phyloP scores from a whole-genome alignment of 1,284 basidiomycete genomes.

The Marasmius tenuissimus region DNA sequence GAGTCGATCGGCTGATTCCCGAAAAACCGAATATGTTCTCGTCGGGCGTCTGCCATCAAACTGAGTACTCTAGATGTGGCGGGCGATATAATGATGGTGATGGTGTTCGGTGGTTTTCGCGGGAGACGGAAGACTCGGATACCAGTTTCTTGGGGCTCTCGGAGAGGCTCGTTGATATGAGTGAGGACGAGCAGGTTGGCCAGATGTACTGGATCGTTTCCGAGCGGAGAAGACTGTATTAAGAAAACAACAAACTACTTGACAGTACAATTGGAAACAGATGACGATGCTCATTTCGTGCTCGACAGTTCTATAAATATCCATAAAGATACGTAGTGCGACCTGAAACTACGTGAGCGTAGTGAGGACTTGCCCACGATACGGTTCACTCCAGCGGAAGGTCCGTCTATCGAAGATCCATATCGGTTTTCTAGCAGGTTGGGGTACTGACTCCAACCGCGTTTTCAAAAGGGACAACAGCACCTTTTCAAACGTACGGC shows the following conservation, averaged over 20 bases:
- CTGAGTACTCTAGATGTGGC: too few species aligned
- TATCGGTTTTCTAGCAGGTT: conserved; percentile 1
- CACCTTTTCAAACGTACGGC: not conserved
- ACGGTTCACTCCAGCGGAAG: not conserved
- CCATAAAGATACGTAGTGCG: not conserved
- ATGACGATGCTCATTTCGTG: not conserved
- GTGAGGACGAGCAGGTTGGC: too few species aligned
- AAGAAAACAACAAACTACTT: not conserved
- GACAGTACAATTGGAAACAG: not conserved
- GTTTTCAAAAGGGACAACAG: not conserved
- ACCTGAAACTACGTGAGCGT: not conserved
- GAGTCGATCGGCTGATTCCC: too few species aligned
- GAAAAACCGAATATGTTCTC: too few species aligned
- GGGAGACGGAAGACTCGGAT: too few species aligned
- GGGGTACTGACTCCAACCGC: not conserved
- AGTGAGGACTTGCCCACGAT: not conserved
- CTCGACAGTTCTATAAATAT: not conserved
- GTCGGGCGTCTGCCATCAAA: too few species aligned
- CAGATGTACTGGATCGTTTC: too few species aligned
- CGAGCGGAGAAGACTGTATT: too few species aligned
- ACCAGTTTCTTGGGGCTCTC: too few species aligned
- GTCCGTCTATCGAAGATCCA: conserved; percentile 12
- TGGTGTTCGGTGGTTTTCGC: too few species aligned
- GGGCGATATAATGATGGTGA: too few species aligned
- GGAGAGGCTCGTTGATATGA: too few species aligned